Conservation (phyloP, 2,329 filamentous ascomycete species). For the Epicoccum nigrum region DNA sequence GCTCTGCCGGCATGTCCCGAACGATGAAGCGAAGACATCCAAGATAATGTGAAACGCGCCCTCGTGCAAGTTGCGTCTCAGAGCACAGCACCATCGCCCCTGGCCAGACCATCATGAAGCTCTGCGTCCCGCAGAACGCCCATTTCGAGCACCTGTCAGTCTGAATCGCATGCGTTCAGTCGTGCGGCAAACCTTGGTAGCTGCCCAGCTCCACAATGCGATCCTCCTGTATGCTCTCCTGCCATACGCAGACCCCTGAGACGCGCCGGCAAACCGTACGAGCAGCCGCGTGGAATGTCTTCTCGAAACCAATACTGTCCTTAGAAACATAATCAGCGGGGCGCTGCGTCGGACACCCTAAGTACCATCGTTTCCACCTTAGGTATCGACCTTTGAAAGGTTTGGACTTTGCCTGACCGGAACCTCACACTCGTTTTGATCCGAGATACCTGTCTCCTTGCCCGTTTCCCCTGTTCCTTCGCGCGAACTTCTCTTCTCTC, state of each 20-base stretch:
- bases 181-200: slow-evolving; percentile 27
- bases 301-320: slow-evolving; percentile 32
- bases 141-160: slow-evolving; percentile 27
- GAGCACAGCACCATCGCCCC: slow-evolving; percentile 33
- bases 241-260: slow-evolving; percentile 33
- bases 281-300: slow-evolving; percentile 35
- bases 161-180: slow-evolving; percentile 21
- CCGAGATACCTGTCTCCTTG: slow-evolving; percentile 27
- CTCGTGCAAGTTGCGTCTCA: slow-evolving; percentile 44
- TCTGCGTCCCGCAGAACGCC: slow-evolving; percentile 24
- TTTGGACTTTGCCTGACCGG: slow-evolving; percentile 40
- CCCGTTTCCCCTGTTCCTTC: slow-evolving; percentile 19
- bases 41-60: slow-evolving; percentile 35
- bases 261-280: slow-evolving; percentile 26
- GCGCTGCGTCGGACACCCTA: slow-evolving; percentile 28
- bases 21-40: background rate
- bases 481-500: slow-evolving; percentile 30
- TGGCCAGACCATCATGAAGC: slow-evolving; percentile 48
- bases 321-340: slow-evolving; percentile 41
- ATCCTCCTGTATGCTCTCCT: slow-evolving; percentile 27
- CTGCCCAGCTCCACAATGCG: slow-evolving; percentile 34
- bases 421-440: slow-evolving; percentile 37
- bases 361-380: slow-evolving; percentile 35
- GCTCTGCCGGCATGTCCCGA: background rate
- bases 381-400: slow-evolving; percentile 37